phyloP scores from a whole-genome alignment of 176 grass and related monocot genomes.

The Triticum aestivum region DNA sequence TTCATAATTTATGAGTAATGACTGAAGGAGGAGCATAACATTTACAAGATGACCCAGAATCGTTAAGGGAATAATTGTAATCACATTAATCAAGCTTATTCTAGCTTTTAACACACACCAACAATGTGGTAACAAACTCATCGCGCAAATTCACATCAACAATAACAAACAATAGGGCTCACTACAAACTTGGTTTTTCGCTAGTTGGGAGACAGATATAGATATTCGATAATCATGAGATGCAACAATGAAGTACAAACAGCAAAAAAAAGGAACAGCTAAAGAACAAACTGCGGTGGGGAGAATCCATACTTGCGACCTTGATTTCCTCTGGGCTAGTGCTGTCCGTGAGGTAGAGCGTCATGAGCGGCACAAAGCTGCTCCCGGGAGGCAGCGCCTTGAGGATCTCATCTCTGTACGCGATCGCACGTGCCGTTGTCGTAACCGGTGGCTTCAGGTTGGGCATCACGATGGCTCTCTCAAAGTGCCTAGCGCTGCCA shows the following conservation, averaged over 20 bases:
- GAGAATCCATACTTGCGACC: constrained; percentile 52
- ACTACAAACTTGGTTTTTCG: not conserved
- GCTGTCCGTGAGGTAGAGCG: constrained; percentile 84
- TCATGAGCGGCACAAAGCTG: constrained; percentile 77
- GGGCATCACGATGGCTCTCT: constrained; percentile 91
- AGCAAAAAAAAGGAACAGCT: not conserved
- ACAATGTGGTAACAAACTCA: not conserved
- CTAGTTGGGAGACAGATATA: not conserved
- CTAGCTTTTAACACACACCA: not conserved
- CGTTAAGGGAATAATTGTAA: not conserved
- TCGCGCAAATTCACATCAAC: not conserved
- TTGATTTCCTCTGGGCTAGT: constrained; percentile 81
- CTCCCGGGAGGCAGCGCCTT: constrained; percentile 46
- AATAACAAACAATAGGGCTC: not conserved
- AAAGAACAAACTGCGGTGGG: not conserved
- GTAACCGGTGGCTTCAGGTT: constrained; percentile 92
- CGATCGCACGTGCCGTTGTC: constrained; percentile 60
- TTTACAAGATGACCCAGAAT: not conserved
- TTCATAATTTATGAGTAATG: not conserved
- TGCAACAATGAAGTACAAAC: not conserved
- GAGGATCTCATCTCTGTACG: constrained; percentile 70
- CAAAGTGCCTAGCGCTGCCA: constrained; percentile 73
- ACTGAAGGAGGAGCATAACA: not conserved
- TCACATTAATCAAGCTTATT: not conserved
- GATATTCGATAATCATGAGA: not conserved